Evolutionary conservation across 2,329 filamentous ascomycete genomes (phyloP), one percentile per base, ranked within the genome.

Genomic region (Cladosporium sp.): DNA sequence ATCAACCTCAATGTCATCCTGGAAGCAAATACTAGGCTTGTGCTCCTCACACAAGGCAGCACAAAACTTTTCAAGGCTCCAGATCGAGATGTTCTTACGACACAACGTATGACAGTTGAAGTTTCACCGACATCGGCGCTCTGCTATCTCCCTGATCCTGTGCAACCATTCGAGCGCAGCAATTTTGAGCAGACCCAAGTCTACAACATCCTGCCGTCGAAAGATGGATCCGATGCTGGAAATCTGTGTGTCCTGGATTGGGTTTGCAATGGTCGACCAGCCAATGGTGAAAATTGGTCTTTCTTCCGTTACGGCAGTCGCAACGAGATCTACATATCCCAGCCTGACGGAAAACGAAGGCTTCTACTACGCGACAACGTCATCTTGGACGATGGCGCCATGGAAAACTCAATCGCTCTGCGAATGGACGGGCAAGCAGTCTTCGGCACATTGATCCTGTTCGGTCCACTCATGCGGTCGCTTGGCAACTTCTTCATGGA

Each of bases 31-130:
- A 87, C 90, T 4, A 87, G 85, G 61, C 82, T 97, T 56, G 76
- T 84, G 8, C 72, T 82, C 15, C 73, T 81, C 28, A 82, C 82
- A 0, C 84, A 86, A 78, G 93, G 93, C 55, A 91, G 92, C 75
- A 97, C 94, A 61, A 99, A 97, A 77, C 86, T 99, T 67, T 97
- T 96, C 82, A 96, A 94, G 71, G 89, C 91, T 0, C 73, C 83
- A 50, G 76, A 78, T 57, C 75, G 76, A 51, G 72, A 69, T 51
- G 58, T 76, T 6, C 30, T 70, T 20, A 73, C 70, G 51, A 68
- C 62, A 40, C 72, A 73, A 58, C 59, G 59, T 28, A 76, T 83
- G 67, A 75, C 75, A 37, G 79, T 84, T 7, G 69, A 71, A 45
- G 69, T 86, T 15, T 75, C 73, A 38, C 66, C 75, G 15, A 74